phyloP scores from a whole-genome alignment of 169 alveolate species.

The Plasmodium inui region DNA sequence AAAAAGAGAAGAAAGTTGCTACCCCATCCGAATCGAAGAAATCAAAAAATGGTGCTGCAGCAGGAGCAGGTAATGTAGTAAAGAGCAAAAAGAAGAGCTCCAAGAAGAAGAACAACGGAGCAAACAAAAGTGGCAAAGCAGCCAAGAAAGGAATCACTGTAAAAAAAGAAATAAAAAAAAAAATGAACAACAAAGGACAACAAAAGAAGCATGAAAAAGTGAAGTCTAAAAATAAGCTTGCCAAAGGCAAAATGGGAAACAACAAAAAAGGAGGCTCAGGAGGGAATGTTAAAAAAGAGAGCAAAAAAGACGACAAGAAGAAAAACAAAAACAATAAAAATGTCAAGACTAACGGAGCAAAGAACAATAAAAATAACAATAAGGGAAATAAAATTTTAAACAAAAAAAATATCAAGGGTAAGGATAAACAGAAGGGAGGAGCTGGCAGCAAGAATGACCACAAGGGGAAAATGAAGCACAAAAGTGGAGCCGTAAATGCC shows the following conservation, averaged over 20 bases:
- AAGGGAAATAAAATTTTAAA: slow-evolving; percentile 5
- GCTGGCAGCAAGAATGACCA: neutral
- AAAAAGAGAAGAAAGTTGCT: neutral
- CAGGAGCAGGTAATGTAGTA: neutral
- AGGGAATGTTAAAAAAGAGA: slow-evolving; percentile 12
- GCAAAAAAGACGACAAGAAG: neutral
- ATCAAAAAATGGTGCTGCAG: neutral
- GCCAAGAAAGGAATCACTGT: slow-evolving; percentile 17
- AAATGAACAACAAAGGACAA: slow-evolving; percentile 10
- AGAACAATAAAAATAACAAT: slow-evolving; percentile 12
- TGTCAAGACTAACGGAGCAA: neutral
- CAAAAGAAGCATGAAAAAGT: slow-evolving; percentile 9
- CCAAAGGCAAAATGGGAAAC: neutral
- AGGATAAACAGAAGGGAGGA: neutral
- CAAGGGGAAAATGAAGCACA: neutral
- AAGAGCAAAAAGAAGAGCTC: neutral
- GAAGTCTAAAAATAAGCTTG: neutral
- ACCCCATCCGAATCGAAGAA: neutral
- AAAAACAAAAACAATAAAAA: slow-evolving; percentile 21
- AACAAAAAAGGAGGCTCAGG: slow-evolving; percentile 13
- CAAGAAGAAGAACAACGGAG: neutral
- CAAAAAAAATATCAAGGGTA: neutral
- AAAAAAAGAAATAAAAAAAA: slow-evolving; percentile 30
- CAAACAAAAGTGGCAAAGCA: neutral
- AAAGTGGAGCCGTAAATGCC: neutral